Conservation (phyloP, 345 rosid genomes). For the Sisymbrium irio region DNA sequence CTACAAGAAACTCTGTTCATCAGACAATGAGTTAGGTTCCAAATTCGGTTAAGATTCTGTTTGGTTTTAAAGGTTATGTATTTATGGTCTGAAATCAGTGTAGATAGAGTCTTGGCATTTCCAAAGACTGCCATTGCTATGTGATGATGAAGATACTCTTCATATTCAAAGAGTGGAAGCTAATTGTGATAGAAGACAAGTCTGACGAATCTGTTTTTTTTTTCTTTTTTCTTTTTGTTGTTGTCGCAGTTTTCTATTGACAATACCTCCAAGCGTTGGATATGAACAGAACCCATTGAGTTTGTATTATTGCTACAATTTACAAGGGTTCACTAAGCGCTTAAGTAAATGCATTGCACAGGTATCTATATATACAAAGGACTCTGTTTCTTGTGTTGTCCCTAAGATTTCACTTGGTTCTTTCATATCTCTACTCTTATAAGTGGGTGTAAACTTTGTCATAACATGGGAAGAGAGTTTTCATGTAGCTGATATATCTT, state of each 20-base stretch:
- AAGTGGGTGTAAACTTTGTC: background rate
- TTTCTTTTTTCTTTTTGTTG: no score
- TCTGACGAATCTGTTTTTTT: background rate
- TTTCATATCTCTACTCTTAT: background rate
- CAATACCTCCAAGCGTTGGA: conserved; percentile 90
- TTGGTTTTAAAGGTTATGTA: no score
- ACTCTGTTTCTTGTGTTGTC: conserved; percentile 4
- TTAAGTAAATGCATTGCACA: conserved; percentile 84
- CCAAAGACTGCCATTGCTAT: background rate
- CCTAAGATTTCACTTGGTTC: background rate
- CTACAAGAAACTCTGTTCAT: no score
- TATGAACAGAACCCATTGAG: conserved; percentile 92
- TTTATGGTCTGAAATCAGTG: background rate
- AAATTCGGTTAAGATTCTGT: no score
- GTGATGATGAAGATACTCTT: background rate
- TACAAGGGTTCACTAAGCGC: conserved; percentile 37
- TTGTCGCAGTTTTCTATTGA: conserved; percentile 61
- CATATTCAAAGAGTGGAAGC: no score
- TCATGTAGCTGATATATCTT: background rate
- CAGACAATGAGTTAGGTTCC: no score
- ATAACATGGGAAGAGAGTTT: no score
- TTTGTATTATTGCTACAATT: conserved; percentile 74
- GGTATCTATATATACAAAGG: conserved; percentile 38
- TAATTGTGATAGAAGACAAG: background rate
- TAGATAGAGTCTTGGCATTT: background rate